Evolutionary conservation across 495 filamentous ascomycete genomes (phyloP).

Genomic region (Apiosordaria backusii): DNA sequence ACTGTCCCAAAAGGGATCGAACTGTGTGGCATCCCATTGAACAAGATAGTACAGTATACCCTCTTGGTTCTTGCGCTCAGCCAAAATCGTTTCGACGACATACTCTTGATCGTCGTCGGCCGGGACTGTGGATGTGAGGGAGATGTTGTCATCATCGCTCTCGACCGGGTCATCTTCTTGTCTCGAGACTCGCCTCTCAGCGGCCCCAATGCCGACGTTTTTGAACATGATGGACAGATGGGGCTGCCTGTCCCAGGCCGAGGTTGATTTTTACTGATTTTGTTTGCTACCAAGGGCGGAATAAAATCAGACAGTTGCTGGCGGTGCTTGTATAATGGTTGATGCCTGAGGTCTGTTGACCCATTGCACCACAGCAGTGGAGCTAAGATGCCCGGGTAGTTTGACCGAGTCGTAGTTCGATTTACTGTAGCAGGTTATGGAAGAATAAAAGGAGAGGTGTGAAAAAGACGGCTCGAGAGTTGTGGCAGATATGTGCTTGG

Average conservation of each 20-base stretch:
- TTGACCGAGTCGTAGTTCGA: no score
- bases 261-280: no score
- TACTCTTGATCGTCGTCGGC: constrained; percentile 40
- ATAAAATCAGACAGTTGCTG: no score
- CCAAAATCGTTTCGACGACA: constrained; percentile 49
- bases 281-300: no score
- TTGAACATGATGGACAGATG: constrained; percentile 9
- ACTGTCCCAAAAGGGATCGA: constrained; percentile 47
- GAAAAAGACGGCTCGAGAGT: no score
- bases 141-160: constrained; percentile 57
- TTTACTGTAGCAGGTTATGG: no score
- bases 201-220: background rate
- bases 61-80: constrained; percentile 44
- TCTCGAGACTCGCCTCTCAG: background rate
- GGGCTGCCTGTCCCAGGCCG: background rate
- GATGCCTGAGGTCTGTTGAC: background rate
- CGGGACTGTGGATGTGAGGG: constrained; percentile 56
- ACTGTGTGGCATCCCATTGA: constrained; percentile 57
- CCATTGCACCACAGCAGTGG: background rate
- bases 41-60: constrained; percentile 54
- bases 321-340: background rate
- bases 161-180: constrained; percentile 9
- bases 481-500: background rate
- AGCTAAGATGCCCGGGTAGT: background rate
- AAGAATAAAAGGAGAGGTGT: no score